These are phyloP conservation scores for Larix kaempferi DNA, from an alignment of 75 land plant species.

Conservation along the genomic window DNA sequence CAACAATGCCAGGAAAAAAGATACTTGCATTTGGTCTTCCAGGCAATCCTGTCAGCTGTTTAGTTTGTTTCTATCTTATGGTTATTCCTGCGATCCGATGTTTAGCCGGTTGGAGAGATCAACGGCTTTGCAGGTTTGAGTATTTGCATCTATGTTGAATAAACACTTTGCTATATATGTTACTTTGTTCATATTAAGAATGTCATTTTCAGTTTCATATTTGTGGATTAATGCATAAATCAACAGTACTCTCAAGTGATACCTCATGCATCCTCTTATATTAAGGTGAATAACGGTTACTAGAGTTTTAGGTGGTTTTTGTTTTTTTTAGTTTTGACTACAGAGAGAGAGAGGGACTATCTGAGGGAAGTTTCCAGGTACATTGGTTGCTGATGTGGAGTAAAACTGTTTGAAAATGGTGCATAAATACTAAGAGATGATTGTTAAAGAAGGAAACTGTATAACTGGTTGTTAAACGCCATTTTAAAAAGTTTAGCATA, in stretches of 20 bases:
- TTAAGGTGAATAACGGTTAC: neutral
- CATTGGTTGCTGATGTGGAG: neutral
- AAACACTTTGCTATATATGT: neutral
- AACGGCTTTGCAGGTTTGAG: conserved; percentile 56
- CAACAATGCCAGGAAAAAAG: conserved; percentile 18
- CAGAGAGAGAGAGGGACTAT: neutral
- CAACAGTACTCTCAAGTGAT: neutral
- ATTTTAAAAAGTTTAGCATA: neutral
- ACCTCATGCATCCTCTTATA: neutral
- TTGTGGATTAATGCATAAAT: neutral
- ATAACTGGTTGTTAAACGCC: neutral
- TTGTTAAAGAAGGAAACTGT: neutral
- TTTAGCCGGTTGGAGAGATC: conserved; percentile 73
- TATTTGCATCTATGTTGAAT: neutral
- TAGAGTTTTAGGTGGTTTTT: neutral
- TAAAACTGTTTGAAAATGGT: neutral
- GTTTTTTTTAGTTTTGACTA: neutral
- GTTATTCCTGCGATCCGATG: conserved; percentile 78
- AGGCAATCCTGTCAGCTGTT: conserved; percentile 97
- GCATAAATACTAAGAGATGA: neutral
- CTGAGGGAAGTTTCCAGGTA: neutral
- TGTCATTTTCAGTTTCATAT: neutral
- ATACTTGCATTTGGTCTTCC: conserved; percentile 92
- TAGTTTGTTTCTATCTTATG: conserved; percentile 81
- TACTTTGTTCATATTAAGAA: neutral